Conservation (phyloP, 2,329 filamentous ascomycete genomes). For the Xylariaceae sp. region DNA sequence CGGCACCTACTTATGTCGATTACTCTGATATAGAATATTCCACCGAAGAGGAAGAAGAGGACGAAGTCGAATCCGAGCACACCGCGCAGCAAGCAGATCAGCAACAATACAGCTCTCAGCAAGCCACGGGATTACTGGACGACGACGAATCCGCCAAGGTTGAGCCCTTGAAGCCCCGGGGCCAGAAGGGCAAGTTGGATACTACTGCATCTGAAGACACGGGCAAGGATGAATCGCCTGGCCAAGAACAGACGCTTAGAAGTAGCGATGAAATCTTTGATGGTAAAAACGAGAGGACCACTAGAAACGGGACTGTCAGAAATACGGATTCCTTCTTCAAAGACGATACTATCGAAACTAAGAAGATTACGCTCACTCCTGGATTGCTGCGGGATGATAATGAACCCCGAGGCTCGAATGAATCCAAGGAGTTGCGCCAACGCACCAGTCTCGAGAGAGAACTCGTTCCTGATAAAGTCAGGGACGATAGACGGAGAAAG, state of each 20-base stretch:
- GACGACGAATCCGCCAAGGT: constrained; percentile 52
- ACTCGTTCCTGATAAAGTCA: constrained; percentile 45
- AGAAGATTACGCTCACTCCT: constrained; percentile 94
- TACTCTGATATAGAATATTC: constrained; percentile 85
- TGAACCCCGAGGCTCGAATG: constrained; percentile 39
- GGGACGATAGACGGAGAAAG: constrained; percentile 63
- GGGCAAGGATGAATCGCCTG: constrained; percentile 24
- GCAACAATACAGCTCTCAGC: constrained; percentile 29
- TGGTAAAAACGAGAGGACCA: constrained; percentile 52
- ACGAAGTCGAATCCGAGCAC: constrained; percentile 39
- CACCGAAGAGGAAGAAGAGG: constrained; percentile 62
- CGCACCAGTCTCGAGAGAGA: constrained; percentile 53
- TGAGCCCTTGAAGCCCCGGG: constrained; percentile 49
- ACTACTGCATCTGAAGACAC: constrained; percentile 35
- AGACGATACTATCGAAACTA: constrained; percentile 89
- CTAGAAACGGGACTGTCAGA: constrained; percentile 78
- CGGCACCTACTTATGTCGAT: constrained; percentile 79
- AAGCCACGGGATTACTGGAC: constrained; percentile 30
- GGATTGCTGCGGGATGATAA: constrained; percentile 83
- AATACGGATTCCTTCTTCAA: constrained; percentile 98
- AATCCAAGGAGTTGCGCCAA: constrained; percentile 44
- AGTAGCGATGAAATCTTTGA: constrained; percentile 66
- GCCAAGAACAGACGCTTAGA: constrained; percentile 31
- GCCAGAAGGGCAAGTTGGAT: constrained; percentile 36
- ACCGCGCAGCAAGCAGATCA: constrained; percentile 31